Conservation (phyloP, 2,329 filamentous ascomycete genomes). For the Colletotrichum sp. region DNA sequence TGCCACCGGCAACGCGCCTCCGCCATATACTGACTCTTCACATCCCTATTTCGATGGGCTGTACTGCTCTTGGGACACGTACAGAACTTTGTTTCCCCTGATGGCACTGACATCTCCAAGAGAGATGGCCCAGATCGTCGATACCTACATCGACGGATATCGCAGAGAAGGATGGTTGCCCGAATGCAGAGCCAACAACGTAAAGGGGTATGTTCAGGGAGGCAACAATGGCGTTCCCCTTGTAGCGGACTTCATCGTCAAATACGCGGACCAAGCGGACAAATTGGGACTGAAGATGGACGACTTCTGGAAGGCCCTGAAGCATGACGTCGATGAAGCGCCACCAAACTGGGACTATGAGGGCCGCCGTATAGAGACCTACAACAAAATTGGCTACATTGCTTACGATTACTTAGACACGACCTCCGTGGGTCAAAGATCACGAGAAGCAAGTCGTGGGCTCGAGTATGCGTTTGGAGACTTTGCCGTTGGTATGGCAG, state of each 20-base stretch:
- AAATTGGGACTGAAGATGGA: background rate
- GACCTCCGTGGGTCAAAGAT: background rate
- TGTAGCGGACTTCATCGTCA: background rate
- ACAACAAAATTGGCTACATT: background rate
- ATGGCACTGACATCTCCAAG: background rate
- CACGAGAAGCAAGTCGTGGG: background rate
- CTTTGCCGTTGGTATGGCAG: background rate
- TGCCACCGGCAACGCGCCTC: background rate
- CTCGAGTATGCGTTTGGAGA: background rate
- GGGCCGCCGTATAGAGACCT: background rate
- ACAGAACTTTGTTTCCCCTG: background rate
- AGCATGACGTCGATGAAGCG: background rate
- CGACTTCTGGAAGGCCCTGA: background rate
- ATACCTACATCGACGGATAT: background rate
- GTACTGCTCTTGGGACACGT: slow-evolving; percentile 3
- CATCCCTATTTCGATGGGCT: background rate
- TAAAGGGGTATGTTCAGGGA: background rate
- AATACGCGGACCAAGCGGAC: background rate
- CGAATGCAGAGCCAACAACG: background rate
- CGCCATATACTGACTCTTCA: background rate
- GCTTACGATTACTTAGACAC: background rate
- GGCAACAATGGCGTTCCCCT: background rate
- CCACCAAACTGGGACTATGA: background rate
- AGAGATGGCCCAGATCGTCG: slow-evolving; percentile 1
- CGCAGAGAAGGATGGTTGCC: background rate